These are phyloP conservation scores for Torulaspora gathmanii DNA, from an alignment of 805 yeast genomes.

Conservation along the genomic window DNA sequence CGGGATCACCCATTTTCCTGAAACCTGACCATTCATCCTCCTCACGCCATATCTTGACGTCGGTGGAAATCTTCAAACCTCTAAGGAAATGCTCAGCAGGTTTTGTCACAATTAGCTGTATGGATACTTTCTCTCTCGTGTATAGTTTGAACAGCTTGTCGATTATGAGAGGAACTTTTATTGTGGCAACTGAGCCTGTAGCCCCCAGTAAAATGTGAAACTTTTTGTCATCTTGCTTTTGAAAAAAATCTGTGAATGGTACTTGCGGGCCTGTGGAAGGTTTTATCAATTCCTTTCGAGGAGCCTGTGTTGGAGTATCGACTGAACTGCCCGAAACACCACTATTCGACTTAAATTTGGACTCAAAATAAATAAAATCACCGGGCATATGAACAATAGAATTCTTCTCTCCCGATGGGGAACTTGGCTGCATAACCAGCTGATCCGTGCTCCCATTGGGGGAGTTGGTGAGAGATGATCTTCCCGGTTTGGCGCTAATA, in stretches of 20 bases:
- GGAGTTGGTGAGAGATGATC: slow-evolving; percentile 14
- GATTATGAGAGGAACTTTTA: slow-evolving; percentile 84
- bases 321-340: slow-evolving; percentile 1
- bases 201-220: slow-evolving; percentile 87
- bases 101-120: slow-evolving; percentile 79
- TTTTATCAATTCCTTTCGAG: slow-evolving; percentile 48
- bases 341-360: slow-evolving; percentile 13
- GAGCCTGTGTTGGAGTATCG: slow-evolving; percentile 28
- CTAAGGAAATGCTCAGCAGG: slow-evolving; percentile 66
- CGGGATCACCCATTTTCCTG: slow-evolving; percentile 62
- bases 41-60: slow-evolving; percentile 81
- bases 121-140: slow-evolving; percentile 66
- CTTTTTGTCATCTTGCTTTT: slow-evolving; percentile 74
- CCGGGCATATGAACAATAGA: slow-evolving; percentile 37
- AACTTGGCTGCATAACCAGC: slow-evolving; percentile 2
- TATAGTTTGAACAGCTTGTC: slow-evolving; percentile 79
- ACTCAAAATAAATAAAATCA: slow-evolving; percentile 31
- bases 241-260: slow-evolving; percentile 69
- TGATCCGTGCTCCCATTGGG: slow-evolving; percentile 14
- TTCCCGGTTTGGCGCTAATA: slow-evolving; percentile 46
- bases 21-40: slow-evolving; percentile 67
- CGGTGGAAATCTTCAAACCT: slow-evolving; percentile 60
- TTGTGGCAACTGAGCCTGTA: slow-evolving; percentile 95
- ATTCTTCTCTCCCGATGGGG: slow-evolving; percentile 26
- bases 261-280: slow-evolving; percentile 52